phyloP scores from a whole-genome alignment of 2,329 filamentous ascomycete species.

The Ophiostoma quercus region DNA sequence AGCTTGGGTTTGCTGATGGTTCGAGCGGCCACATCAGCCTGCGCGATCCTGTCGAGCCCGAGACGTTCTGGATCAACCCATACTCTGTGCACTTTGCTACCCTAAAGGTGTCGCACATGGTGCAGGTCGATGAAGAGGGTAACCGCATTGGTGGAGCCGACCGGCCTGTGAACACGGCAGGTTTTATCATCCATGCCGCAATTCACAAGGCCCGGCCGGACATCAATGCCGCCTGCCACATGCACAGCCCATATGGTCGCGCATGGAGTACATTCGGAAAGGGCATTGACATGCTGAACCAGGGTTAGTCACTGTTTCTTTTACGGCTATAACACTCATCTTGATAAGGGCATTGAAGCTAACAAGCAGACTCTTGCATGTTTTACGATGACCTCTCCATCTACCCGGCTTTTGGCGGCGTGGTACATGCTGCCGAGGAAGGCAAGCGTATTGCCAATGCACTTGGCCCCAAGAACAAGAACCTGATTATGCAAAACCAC shows the following conservation, averaged over 20 bases:
- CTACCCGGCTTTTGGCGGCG: slow-evolving; percentile 54
- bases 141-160: slow-evolving; percentile 48
- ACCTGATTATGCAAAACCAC: slow-evolving; percentile 55
- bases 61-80: slow-evolving; percentile 59
- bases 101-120: slow-evolving; percentile 54
- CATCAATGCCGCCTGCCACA: slow-evolving; percentile 54
- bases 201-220: slow-evolving; percentile 54
- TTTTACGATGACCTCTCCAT: slow-evolving; percentile 54
- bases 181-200: slow-evolving; percentile 55
- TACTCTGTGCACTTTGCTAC: slow-evolving; percentile 53
- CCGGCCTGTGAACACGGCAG: slow-evolving; percentile 50
- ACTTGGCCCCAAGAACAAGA: slow-evolving; percentile 42
- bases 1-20: slow-evolving; percentile 56
- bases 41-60: slow-evolving; percentile 50
- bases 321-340: background rate
- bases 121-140: slow-evolving; percentile 51
- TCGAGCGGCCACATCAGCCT: slow-evolving; percentile 58
- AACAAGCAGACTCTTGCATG: slow-evolving; percentile 34
- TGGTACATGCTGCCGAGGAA: slow-evolving; percentile 54
- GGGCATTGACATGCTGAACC: slow-evolving; percentile 56
- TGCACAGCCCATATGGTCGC: slow-evolving; percentile 51
- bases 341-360: background rate
- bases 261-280: slow-evolving; percentile 52
- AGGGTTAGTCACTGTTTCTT: slow-evolving; percentile 39
- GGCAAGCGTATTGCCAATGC: slow-evolving; percentile 46